phyloP scores from a whole-genome alignment of 441 rosid species.

The Jatropha multifida region DNA sequence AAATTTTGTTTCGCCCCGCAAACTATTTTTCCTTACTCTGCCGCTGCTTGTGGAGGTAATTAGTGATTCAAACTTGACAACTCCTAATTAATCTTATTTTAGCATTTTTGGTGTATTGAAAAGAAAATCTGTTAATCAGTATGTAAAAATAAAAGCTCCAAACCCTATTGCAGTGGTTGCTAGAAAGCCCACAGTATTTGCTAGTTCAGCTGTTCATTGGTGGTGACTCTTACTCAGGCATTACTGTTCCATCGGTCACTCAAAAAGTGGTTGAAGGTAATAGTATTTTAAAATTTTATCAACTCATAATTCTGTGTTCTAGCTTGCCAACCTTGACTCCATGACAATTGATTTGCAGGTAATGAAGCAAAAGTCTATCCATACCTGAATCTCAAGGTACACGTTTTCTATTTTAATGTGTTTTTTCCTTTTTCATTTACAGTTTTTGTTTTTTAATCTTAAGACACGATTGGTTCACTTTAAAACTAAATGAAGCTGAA shows the following conservation, averaged over 20 bases:
- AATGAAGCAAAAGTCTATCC: neutral
- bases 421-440: too few relatives aligned
- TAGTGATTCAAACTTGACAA: too few relatives aligned
- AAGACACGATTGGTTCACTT: too few relatives aligned
- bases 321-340: neutral
- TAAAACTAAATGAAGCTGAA: too few relatives aligned
- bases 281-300: neutral
- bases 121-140: neutral
- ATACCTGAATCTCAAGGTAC: constrained; percentile 2
- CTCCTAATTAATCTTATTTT: too few relatives aligned
- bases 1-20: neutral
- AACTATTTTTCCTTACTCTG: neutral
- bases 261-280: constrained; percentile 27
- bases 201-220: constrained; percentile 28
- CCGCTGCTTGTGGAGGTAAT: too few relatives aligned
- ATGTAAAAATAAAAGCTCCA: neutral
- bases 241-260: constrained; percentile 23
- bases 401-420: neutral
- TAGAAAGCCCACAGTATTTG: constrained; percentile 23
- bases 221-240: constrained; percentile 39
- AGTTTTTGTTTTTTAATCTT: too few relatives aligned
- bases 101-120: too few relatives aligned
- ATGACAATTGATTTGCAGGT: neutral
- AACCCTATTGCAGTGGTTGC: constrained; percentile 31
- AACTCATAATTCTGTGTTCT: too few relatives aligned